These are phyloP conservation scores for Boletellus sp. DNA, from an alignment of 1,284 basidiomycete genomes.

Conservation along the genomic window DNA sequence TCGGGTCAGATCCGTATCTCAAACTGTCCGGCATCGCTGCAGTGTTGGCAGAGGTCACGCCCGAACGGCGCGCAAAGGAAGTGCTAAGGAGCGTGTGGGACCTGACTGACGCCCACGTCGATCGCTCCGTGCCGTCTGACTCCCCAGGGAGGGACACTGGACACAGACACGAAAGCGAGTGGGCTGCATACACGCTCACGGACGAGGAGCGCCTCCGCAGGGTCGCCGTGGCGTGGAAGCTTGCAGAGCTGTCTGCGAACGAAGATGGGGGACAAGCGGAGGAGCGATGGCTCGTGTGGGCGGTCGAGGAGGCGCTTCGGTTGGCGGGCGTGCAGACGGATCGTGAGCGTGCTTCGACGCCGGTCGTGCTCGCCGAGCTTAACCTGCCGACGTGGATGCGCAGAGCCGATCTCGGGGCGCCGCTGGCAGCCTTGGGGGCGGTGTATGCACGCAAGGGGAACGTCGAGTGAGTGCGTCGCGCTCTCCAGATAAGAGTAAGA, in stretches of 20 bases:
- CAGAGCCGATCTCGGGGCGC: conserved; percentile 61
- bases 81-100: conserved; percentile 46
- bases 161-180: conserved; percentile 4
- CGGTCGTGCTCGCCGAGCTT: conserved; percentile 45
- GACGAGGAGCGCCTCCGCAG: conserved; percentile 54
- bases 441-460: conserved; percentile 61
- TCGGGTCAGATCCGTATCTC: conserved; percentile 55
- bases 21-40: conserved; percentile 73
- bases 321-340: conserved; percentile 30
- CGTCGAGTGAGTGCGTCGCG: conserved; percentile 47
- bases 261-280: conserved; percentile 37
- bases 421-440: conserved; percentile 62
- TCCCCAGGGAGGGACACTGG: neutral
- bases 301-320: conserved; percentile 59
- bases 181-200: conserved; percentile 31
- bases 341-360: neutral
- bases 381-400: conserved; percentile 60
- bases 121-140: neutral
- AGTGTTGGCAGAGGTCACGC: conserved; percentile 58
- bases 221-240: conserved; percentile 62
- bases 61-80: conserved; percentile 53
- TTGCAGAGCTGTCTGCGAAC: conserved; percentile 54
- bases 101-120: conserved; percentile 5
- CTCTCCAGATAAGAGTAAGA: neutral
- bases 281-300: conserved; percentile 57